Conservation (phyloP, 1,284 basidiomycete species). For the Ceratobasidium sp. region DNA sequence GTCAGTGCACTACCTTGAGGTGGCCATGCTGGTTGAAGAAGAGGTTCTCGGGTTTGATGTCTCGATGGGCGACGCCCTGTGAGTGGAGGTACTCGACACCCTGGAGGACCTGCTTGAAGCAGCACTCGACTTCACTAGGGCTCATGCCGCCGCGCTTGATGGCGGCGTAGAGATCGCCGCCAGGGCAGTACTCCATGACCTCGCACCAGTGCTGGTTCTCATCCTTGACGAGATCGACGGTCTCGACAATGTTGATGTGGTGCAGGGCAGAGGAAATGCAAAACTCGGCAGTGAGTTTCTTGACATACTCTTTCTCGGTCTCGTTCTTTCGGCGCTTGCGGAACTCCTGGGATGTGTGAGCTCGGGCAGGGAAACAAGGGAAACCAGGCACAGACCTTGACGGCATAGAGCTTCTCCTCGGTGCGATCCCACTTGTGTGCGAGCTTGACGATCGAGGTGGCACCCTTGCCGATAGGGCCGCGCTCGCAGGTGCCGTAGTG, state of each 20-base stretch:
- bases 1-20: conserved; percentile 72
- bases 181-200: conserved; percentile 99
- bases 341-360: conserved; percentile 73
- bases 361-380: conserved; percentile 16
- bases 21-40: conserved; percentile 93
- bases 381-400: conserved; percentile 72
- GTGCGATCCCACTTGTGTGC: conserved; percentile 98
- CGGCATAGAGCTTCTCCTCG: conserved; percentile 98
- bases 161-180: conserved; percentile 95
- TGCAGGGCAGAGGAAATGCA: conserved; percentile 98
- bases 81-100: conserved; percentile 91
- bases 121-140: conserved; percentile 92
- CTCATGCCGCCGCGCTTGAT: conserved; percentile 98
- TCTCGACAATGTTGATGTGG: conserved; percentile 96
- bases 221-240: conserved; percentile 97
- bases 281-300: conserved; percentile 99
- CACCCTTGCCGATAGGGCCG: conserved; percentile 96
- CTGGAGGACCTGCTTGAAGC: conserved; percentile 94
- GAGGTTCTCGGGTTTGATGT: conserved; percentile 98
- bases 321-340: conserved; percentile 97
- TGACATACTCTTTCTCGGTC: conserved; percentile 98
- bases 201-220: conserved; percentile 98
- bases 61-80: conserved; percentile 96
- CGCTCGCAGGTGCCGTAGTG: conserved; percentile 99
- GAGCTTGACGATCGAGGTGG: conserved; percentile 93